These are phyloP conservation scores for Dalbergia oliveri DNA, from an alignment of 306 rosid genomes.

Conservation along the genomic window DNA sequence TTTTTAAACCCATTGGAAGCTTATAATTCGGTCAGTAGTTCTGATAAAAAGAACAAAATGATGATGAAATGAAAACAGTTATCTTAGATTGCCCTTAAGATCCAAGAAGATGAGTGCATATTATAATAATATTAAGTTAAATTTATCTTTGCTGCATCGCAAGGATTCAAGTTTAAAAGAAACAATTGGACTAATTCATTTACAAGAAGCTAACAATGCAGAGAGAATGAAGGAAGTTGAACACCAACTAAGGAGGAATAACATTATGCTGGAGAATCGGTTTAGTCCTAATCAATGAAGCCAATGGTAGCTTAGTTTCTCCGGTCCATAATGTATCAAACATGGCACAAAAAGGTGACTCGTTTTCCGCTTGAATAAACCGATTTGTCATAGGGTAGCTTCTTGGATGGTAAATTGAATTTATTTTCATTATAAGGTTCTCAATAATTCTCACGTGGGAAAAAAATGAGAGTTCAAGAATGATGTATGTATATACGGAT, in stretches of 20 bases:
- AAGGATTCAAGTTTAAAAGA: slow-evolving; percentile 23
- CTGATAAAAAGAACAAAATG: neutral
- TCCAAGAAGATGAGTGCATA: neutral
- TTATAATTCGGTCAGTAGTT: neutral
- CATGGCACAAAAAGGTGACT: slow-evolving; percentile 63
- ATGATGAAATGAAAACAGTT: too few species aligned
- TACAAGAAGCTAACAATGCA: slow-evolving; percentile 16
- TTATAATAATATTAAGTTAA: neutral
- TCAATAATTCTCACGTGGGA: too few species aligned
- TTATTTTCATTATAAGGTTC: too few species aligned
- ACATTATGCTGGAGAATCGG: slow-evolving; percentile 68
- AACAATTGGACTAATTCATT: slow-evolving; percentile 27
- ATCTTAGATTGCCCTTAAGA: neutral
- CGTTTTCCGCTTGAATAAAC: slow-evolving; percentile 50
- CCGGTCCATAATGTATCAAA: slow-evolving; percentile 79
- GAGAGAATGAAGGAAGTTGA: neutral
- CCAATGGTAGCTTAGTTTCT: slow-evolving; percentile 80
- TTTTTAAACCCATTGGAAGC: neutral
- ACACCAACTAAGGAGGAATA: slow-evolving; percentile 24
- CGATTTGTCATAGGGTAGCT: slow-evolving; percentile 57
- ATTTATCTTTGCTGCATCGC: slow-evolving; percentile 18
- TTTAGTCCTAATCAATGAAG: slow-evolving; percentile 75
- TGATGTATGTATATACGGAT: too few species aligned
- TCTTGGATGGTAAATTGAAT: slow-evolving; percentile 39
- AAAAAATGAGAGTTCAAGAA: neutral